Percentiles rank a stretch among this genome's conserved stretches.
phyloP scores from a whole-genome alignment of 1,284 basidiomycete genomes.

The Tremellales sp. region DNA sequence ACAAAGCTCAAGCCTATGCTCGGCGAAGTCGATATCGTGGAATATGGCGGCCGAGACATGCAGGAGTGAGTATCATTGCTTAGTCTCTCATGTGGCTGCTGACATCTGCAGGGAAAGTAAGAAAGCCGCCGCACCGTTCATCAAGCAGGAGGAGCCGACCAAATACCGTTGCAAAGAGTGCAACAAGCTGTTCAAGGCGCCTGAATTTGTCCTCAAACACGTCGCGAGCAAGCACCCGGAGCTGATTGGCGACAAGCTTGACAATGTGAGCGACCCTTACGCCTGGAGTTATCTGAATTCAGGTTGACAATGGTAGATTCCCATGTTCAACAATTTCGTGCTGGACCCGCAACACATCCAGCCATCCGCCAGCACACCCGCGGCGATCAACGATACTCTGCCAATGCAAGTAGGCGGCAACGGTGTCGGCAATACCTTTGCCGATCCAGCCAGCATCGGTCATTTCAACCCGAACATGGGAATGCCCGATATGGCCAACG shows the following conservation, averaged over 20 bases:
- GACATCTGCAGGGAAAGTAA: conserved; percentile 65
- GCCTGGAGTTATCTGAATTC: too few relatives aligned
- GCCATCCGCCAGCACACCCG: conserved; percentile 52
- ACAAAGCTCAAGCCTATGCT: conserved; percentile 31
- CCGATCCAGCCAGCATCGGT: conserved; percentile 1
- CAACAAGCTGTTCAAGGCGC: conserved; percentile 91
- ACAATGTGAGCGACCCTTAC: conserved; percentile 41
- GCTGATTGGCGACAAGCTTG: conserved; percentile 53
- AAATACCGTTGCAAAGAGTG: conserved; percentile 94
- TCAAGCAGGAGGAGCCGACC: conserved; percentile 91
- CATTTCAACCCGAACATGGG: conserved; percentile 4
- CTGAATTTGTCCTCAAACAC: conserved; percentile 92
- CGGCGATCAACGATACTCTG: conserved; percentile 44
- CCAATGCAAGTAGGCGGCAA: conserved; percentile 2
- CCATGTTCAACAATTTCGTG: conserved; percentile 88
- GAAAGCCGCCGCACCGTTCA: conserved; percentile 67
- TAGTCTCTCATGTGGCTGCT: neutral
- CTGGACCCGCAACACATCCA: conserved; percentile 88
- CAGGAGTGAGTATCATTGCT: conserved; percentile 69
- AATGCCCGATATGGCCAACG: conserved; percentile 2
- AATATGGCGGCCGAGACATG: conserved; percentile 80
- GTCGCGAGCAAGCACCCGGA: conserved; percentile 84
- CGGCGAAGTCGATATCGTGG: conserved; percentile 71
- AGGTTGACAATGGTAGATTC: conserved; percentile 57
- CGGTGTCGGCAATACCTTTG: conserved; percentile 20